A percentile compares a stretch with the other conserved stretches of the same genome.
Evolutionary conservation across 2,329 filamentous ascomycete species (phyloP).

Genomic region (Beauveria sp.): DNA sequence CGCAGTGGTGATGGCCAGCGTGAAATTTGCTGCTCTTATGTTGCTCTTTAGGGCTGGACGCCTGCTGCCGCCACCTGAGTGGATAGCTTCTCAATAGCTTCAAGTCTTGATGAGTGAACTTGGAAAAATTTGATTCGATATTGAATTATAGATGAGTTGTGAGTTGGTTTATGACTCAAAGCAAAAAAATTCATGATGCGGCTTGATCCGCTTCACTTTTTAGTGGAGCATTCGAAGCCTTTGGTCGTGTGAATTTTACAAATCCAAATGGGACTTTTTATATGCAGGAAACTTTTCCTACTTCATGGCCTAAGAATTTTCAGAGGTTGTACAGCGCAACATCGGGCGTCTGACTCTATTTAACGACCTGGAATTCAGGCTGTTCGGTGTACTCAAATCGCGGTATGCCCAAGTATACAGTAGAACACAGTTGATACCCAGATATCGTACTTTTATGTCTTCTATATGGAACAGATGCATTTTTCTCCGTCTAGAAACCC

Average conservation of each 20-base stretch:
- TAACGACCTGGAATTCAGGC: too few relatives aligned
- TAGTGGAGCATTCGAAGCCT: background rate
- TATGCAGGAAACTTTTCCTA: background rate
- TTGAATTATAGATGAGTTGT: background rate
- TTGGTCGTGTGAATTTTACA: background rate
- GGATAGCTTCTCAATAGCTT: background rate
- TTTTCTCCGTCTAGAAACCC: background rate
- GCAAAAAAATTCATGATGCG: conserved; percentile 10
- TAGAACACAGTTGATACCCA: too few relatives aligned
- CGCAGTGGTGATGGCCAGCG: conserved; percentile 4
- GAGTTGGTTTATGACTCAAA: conserved; percentile 4
- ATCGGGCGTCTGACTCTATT: too few relatives aligned
- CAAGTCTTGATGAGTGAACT: background rate
- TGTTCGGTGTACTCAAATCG: too few relatives aligned
- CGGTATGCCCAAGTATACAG: too few relatives aligned
- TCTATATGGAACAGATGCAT: background rate
- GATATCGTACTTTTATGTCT: background rate
- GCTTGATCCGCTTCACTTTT: conserved; percentile 3
- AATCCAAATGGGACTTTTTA: background rate
- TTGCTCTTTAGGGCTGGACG: background rate
- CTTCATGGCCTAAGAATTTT: too few relatives aligned
- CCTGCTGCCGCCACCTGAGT: too few relatives aligned
- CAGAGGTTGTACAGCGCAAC: too few relatives aligned
- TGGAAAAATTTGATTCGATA: background rate
- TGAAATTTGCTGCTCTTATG: background rate